phyloP scores from a whole-genome alignment of 306 rosid species.

The Styphnolobium japonicum region DNA sequence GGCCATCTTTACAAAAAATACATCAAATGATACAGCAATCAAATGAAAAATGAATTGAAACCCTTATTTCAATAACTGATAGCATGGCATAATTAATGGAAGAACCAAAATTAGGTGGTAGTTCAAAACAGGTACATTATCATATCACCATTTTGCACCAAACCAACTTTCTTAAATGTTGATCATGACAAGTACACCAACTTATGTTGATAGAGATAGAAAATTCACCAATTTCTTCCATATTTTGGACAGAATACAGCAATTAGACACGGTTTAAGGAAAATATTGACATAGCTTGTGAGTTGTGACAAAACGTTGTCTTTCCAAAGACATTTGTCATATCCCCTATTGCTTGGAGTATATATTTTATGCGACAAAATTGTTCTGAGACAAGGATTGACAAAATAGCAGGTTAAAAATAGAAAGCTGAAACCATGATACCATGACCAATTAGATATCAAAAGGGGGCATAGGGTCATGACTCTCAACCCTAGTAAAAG shows the following conservation, averaged over 20 bases:
- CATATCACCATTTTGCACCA: slow-evolving; percentile 7
- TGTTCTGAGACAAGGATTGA: not conserved
- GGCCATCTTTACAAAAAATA: not conserved
- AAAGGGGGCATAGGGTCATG: not conserved
- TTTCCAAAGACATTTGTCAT: not conserved
- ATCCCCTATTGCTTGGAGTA: slow-evolving; percentile 5
- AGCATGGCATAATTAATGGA: not conserved
- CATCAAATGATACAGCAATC: not conserved
- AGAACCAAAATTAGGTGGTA: slow-evolving; percentile 8
- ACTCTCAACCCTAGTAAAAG: not conserved
- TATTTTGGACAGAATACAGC: not conserved
- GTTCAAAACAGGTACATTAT: not conserved
- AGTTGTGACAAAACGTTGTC: not conserved
- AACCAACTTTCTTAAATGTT: not conserved
- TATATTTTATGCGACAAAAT: not conserved
- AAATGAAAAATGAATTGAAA: not conserved
- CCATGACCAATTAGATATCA: not conserved
- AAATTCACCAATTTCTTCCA: not conserved
- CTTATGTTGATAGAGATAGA: not conserved
- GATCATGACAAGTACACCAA: not conserved
- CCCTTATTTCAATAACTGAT: not conserved
- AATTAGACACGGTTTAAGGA: not conserved
- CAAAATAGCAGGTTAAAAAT: not conserved
- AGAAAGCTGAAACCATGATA: slow-evolving; percentile 13
- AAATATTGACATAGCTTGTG: not conserved